Percentiles rank a stretch among this genome's conserved stretches.
phyloP scores from a whole-genome alignment of 2,329 filamentous ascomycete species.

The Aspergillus japonicus region DNA sequence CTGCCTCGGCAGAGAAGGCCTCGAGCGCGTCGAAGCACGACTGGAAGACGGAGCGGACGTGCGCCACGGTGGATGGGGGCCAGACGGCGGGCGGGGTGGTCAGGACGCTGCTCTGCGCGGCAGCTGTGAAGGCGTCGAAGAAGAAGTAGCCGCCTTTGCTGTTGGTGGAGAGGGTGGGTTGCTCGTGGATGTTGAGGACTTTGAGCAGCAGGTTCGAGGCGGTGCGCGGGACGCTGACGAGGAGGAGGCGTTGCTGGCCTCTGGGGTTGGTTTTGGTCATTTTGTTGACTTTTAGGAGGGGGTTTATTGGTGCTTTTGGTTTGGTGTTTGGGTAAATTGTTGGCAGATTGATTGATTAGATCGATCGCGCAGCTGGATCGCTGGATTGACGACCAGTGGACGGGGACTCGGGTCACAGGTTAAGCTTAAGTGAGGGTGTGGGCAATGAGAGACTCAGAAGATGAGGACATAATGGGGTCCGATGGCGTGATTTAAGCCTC shows the following conservation, averaged over 20 bases:
- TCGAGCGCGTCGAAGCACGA: conserved; percentile 28
- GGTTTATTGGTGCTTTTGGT: not conserved
- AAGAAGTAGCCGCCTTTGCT: conserved; percentile 33
- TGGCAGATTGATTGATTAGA: not conserved
- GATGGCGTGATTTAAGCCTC: not conserved
- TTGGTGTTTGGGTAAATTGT: accelerated
- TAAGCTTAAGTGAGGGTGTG: not conserved
- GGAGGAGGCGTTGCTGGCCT: conserved; percentile 17
- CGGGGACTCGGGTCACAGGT: not conserved
- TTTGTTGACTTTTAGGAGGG: not conserved
- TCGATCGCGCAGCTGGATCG: not conserved
- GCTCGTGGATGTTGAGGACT: conserved; percentile 31
- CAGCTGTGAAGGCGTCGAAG: conserved; percentile 15
- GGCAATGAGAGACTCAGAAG: not conserved
- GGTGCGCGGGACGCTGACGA: conserved; percentile 31
- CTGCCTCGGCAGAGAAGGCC: conserved; percentile 21
- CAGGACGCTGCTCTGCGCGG: conserved; percentile 13
- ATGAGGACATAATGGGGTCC: not conserved
- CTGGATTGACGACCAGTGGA: too few relatives aligned
- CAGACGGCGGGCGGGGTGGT: conserved; percentile 26
- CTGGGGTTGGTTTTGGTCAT: not conserved
- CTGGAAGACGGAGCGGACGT: conserved; percentile 27
- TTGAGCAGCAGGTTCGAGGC: conserved; percentile 35
- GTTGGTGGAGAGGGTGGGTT: conserved; percentile 23
- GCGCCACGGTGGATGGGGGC: conserved; percentile 25